Conservation (phyloP, 2,329 filamentous ascomycete genomes). For the Aspergillus persii region DNA sequence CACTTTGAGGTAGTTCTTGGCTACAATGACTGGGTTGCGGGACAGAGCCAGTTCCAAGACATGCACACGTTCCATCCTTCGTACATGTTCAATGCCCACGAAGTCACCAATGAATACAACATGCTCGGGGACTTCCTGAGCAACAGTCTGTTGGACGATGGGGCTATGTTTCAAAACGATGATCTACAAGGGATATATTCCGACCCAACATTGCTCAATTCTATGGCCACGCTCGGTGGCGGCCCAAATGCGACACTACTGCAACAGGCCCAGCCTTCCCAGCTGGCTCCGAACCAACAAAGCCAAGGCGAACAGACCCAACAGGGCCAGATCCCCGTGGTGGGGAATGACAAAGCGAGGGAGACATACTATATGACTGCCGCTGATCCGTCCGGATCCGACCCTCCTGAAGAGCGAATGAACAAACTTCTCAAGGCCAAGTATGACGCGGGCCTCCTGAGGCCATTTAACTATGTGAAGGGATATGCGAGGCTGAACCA, state of each 20-base stretch:
- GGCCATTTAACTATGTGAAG: constrained; percentile 98
- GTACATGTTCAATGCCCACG: constrained; percentile 91
- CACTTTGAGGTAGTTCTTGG: constrained; percentile 60
- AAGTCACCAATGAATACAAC: constrained; percentile 96
- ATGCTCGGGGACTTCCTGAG: constrained; percentile 94
- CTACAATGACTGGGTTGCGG: constrained; percentile 78
- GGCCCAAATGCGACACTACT: constrained; percentile 31
- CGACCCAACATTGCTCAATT: constrained; percentile 55
- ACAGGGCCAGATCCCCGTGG: constrained; percentile 58
- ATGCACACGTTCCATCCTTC: constrained; percentile 92
- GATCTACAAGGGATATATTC: constrained; percentile 63
- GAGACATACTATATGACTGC: constrained; percentile 95
- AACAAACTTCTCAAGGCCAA: constrained; percentile 91
- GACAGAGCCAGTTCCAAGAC: constrained; percentile 84
- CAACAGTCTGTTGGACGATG: constrained; percentile 84
- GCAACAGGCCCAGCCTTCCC: constrained; percentile 36
- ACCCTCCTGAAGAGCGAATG: constrained; percentile 90
- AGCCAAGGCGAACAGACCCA: constrained; percentile 53
- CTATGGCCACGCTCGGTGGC: constrained; percentile 36
- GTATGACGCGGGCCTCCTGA: constrained; percentile 89
- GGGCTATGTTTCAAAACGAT: constrained; percentile 64
- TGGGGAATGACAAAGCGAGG: constrained; percentile 65
- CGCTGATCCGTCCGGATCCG: constrained; percentile 84
- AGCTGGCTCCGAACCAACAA: constrained; percentile 30
- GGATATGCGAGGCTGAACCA: constrained; percentile 85